Base-by-base conservation (phyloP, 108 stramenopile species). In the Asterionellopsis glacialis region DNA sequence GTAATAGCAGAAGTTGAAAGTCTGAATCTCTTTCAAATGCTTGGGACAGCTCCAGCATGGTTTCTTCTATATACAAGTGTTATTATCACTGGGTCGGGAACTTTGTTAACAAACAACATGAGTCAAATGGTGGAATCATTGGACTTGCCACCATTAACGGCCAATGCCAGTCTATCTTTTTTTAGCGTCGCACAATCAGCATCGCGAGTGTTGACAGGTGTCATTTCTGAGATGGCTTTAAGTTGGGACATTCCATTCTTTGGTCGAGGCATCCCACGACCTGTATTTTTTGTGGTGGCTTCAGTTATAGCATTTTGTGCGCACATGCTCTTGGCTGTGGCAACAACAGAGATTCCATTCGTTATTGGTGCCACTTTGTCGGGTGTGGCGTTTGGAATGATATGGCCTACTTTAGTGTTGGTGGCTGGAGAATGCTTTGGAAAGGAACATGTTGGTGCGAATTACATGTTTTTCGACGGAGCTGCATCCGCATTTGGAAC, bases 401-500 rank as follows among this genome's bases (percentile, higher is more conserved):
- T 80, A 24, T 93, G 91, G 91, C 91, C 91, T 19, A 54, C 89
- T 47, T 69, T 93, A 79, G 91, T 91, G 3, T 73, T 91, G 1
- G 80, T 87, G 13, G 68, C 72, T 9, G 86, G 86, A 40, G 85
- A 87, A 74, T 58, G 81, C 18, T 93, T 87, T 53, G 85, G 87
- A 16, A 79, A 79, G 9, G 63, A 53, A 7, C 74, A 93, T 58
- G 72, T 85, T 57, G 85, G 79, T 39, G 87, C 87, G 5, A 89
- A 93, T 55, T 93, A 93, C 75, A 83, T 93, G 87, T 93, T 89
- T 44, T 93, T 66, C 55, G 91, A 93, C 42, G 91, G 91, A 3
- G 74, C 85, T 47, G 71, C 73, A 12, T 82, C 80, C n/a, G 91
- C 91, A n/a, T 70, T 76, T 13, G 91, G 91, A n/a, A 92, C 87